Evolutionary conservation across 2,329 filamentous ascomycete genomes (phyloP).

Genomic region (Pestalotiopsis sp.): DNA sequence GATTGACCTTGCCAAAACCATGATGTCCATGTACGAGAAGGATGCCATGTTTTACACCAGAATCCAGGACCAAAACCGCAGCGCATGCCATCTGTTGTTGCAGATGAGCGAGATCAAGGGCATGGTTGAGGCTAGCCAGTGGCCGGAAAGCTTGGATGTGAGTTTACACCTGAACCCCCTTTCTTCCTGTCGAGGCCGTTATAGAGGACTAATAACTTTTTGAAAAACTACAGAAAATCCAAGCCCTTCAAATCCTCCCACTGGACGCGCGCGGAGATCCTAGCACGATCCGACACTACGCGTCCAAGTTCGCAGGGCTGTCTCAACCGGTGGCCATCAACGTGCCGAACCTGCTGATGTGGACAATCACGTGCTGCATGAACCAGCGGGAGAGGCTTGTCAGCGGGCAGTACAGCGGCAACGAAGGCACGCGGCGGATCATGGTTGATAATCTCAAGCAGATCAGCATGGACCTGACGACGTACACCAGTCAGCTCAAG

Average conservation of each 20-base stretch:
- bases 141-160: slow-evolving; percentile 62
- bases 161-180: slow-evolving; percentile 36
- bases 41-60: slow-evolving; percentile 63
- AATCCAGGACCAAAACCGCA: slow-evolving; percentile 59
- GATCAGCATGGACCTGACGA: slow-evolving; percentile 87
- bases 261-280: slow-evolving; percentile 76
- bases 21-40: slow-evolving; percentile 66
- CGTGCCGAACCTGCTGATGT: slow-evolving; percentile 88
- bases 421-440: slow-evolving; percentile 63
- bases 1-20: slow-evolving; percentile 60
- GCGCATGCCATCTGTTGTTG: slow-evolving; percentile 58
- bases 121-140: slow-evolving; percentile 55
- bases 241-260: slow-evolving; percentile 76
- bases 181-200: not conserved
- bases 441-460: slow-evolving; percentile 74
- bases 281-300: slow-evolving; percentile 75
- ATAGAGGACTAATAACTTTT: not conserved
- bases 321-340: slow-evolving; percentile 84
- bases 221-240: slow-evolving; percentile 63
- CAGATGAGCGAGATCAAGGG: slow-evolving; percentile 65
- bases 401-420: slow-evolving; percentile 73
- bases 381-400: slow-evolving; percentile 74
- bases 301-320: slow-evolving; percentile 78
- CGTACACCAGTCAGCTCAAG: slow-evolving; percentile 89
- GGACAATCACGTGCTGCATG: slow-evolving; percentile 87